phyloP scores from a whole-genome alignment of 495 filamentous ascomycete species.

The Penicilliopsis zonata region DNA sequence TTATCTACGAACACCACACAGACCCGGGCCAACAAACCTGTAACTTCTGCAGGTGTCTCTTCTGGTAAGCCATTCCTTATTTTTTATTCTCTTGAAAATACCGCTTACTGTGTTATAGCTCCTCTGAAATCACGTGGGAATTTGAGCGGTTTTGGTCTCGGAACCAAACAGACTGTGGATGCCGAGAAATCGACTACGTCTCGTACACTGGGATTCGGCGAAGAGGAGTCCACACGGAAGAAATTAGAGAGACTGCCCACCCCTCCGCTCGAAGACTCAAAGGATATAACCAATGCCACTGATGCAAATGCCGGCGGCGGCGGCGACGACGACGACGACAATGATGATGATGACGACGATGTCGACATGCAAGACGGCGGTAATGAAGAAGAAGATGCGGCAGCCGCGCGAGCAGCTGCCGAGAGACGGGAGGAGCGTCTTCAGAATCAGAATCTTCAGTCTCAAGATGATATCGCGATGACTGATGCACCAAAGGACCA shows the following conservation, averaged over 20 bases:
- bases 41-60: slow-evolving; percentile 34
- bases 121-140: slow-evolving; percentile 51
- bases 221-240: slow-evolving; percentile 74
- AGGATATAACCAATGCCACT: slow-evolving; percentile 46
- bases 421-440: slow-evolving; percentile 62
- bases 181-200: slow-evolving; percentile 56
- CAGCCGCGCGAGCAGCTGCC: slow-evolving; percentile 69
- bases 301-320: slow-evolving; percentile 49
- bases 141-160: slow-evolving; percentile 75
- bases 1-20: slow-evolving; percentile 28
- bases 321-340: slow-evolving; percentile 64
- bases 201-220: slow-evolving; percentile 69
- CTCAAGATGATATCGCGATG: slow-evolving; percentile 24
- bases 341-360: slow-evolving; percentile 60
- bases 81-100: slow-evolving; percentile 12
- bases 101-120: too few species aligned
- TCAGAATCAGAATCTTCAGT: slow-evolving; percentile 34
- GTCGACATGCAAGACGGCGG: slow-evolving; percentile 62
- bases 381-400: slow-evolving; percentile 77
- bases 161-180: slow-evolving; percentile 48
- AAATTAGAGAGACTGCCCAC: slow-evolving; percentile 82
- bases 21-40: slow-evolving; percentile 39
- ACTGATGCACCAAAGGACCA: slow-evolving; percentile 35
- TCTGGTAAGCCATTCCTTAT: slow-evolving; percentile 16
- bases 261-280: slow-evolving; percentile 48